A percentile compares a stretch with the other conserved stretches of the same genome.
These are phyloP conservation scores for Acer saccharum DNA, from an alignment of 345 rosid species.

Conservation along the genomic window DNA sequence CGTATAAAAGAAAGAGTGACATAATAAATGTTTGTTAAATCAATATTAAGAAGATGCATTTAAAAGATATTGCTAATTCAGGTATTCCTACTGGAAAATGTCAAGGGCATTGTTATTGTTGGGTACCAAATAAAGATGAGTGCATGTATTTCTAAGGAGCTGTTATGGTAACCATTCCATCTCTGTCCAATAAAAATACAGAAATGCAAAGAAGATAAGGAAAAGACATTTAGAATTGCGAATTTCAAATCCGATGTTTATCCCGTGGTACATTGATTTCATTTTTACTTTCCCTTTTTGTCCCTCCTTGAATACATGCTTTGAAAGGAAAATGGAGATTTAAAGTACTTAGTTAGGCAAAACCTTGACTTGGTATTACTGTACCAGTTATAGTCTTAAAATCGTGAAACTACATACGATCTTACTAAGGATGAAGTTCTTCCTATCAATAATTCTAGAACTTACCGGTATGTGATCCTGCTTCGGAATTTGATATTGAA, in stretches of 20 bases:
- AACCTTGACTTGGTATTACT: slow-evolving; percentile 5
- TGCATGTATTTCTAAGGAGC: neutral
- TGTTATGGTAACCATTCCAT: neutral
- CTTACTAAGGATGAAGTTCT: neutral
- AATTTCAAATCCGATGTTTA: neutral
- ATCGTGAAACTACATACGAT: slow-evolving; percentile 2
- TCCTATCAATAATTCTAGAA: neutral
- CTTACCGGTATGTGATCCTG: slow-evolving; percentile 70
- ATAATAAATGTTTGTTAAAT: neutral
- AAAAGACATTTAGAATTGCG: neutral
- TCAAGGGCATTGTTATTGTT: neutral
- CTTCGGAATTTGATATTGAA: slow-evolving; percentile 54
- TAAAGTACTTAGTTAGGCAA: neutral
- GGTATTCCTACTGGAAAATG: neutral
- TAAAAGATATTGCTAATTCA: neutral
- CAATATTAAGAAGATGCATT: neutral
- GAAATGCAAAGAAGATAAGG: neutral
- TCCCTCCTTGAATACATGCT: neutral
- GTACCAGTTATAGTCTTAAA: neutral
- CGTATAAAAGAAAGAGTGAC: neutral
- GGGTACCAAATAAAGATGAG: neutral
- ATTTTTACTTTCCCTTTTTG: neutral
- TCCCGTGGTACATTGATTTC: neutral
- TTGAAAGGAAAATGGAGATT: neutral
- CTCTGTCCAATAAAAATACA: neutral